phyloP scores from a whole-genome alignment of 805 yeast species.

The Teunomyces barrocoloradensis region DNA sequence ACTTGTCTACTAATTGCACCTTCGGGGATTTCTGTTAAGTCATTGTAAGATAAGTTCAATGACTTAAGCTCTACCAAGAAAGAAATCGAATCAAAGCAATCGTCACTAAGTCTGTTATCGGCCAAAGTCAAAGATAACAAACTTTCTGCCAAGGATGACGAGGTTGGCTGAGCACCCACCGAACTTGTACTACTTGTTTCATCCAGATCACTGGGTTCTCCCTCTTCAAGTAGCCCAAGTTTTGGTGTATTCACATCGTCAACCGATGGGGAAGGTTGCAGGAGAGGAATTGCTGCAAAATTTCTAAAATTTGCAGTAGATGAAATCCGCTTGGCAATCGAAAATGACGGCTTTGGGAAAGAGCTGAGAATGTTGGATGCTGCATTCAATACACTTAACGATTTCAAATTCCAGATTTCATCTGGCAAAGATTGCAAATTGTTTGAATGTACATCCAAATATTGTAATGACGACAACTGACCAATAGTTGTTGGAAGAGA shows the following conservation, averaged over 20 bases:
- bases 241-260: neutral
- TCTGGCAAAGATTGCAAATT: constrained; percentile 69
- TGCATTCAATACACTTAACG: constrained; percentile 59
- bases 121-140: constrained; percentile 62
- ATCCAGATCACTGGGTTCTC: constrained; percentile 1
- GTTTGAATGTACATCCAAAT: constrained; percentile 80
- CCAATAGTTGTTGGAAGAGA: constrained; percentile 67
- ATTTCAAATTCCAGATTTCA: constrained; percentile 61
- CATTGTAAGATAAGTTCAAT: constrained; percentile 82
- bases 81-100: constrained; percentile 66
- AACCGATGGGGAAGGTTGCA: neutral
- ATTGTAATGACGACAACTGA: constrained; percentile 53
- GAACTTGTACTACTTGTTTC: constrained; percentile 5
- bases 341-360: constrained; percentile 52
- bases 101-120: constrained; percentile 82
- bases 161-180: constrained; percentile 4
- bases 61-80: constrained; percentile 54
- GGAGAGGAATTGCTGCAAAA: no score
- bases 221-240: neutral
- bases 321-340: constrained; percentile 31
- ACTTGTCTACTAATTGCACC: constrained; percentile 63
- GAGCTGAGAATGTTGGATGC: constrained; percentile 68
- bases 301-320: constrained; percentile 25
- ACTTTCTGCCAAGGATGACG: constrained; percentile 44
- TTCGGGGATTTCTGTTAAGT: constrained; percentile 72